Evolutionary conservation across 139 green algal species (phyloP), one percentile per base, ranked within the genome.

Genomic region (Micractinium sp.): DNA sequence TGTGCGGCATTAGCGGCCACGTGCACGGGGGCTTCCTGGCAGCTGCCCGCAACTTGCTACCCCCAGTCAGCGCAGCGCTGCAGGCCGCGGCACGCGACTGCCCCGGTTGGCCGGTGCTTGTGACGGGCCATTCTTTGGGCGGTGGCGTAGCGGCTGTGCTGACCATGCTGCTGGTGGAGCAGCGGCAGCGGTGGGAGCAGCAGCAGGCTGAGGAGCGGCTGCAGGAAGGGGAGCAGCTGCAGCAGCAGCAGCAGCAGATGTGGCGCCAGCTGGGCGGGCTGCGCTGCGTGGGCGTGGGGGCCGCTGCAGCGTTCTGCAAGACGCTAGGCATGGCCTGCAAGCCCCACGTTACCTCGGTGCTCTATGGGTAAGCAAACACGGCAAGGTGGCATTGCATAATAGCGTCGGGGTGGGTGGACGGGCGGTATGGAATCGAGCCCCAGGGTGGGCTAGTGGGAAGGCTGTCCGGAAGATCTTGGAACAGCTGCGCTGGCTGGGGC

Each of bases 121-220:
- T 95, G 20, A 93, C 88, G 16, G 93, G 93, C 20, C 93, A 95
- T 87, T 92, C 83, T 56, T 90, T 95, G 61, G 93, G 93, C 33
- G 93, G 93, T 87, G 89, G 85, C 12, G 71, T 88, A 2, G 85
- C 71, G 4, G 85, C 85, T 2, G 71, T 88, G 85, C 85, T 88
- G 25, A 36, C 85, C 19, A 47, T 73, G 69, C 69, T 88, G 85
- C 71, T 88, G 19, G 3, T 38, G n/a, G 85, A 88, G 31, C 19
- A 69, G 81, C 81, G 81, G 15, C 56, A 75, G 56, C 56, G 20
- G 23, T 60, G 77, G 38, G 39, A 23, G 53, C 29, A 13, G 56
- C 60, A 39, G 56, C 56, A 61, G 19, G 33, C n/a, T 18, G 56
- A 35, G 41, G 78, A 9, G 35, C 27, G 41, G 38, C 38, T n/a